phyloP scores from a whole-genome alignment of 2,329 filamentous ascomycete species.

The Raffaelea ambrosiae region DNA sequence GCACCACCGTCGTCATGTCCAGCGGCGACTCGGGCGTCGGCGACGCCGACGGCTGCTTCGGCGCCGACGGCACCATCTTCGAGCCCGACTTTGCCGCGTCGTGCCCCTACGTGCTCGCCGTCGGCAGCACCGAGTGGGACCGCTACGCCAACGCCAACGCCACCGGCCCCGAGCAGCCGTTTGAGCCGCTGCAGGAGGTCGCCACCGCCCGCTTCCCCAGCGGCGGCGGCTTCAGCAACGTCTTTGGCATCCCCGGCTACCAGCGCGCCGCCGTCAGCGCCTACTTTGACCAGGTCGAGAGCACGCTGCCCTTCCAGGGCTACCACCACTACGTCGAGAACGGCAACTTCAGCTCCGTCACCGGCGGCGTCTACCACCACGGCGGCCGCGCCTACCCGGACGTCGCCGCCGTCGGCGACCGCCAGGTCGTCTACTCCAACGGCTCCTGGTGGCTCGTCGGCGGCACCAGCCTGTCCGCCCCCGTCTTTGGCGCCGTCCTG shows the following conservation, averaged over 20 bases:
- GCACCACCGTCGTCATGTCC: slow-evolving; percentile 38
- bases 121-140: slow-evolving; percentile 43
- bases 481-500: slow-evolving; percentile 48
- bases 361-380: slow-evolving; percentile 10
- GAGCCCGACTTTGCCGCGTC: slow-evolving; percentile 14
- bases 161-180: slow-evolving; percentile 1
- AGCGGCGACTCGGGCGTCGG: slow-evolving; percentile 37
- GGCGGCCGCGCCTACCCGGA: slow-evolving; percentile 16
- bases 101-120: slow-evolving; percentile 41
- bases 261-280: slow-evolving; percentile 25
- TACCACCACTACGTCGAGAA: too few relatives aligned
- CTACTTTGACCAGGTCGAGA: slow-evolving; percentile 12
- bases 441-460: slow-evolving; percentile 23
- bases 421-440: slow-evolving; percentile 15
- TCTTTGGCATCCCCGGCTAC: slow-evolving; percentile 24
- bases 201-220: slow-evolving; percentile 20
- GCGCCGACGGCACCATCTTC: slow-evolving; percentile 16
- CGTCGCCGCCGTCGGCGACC: slow-evolving; percentile 15
- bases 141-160: too few relatives aligned
- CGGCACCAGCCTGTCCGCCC: slow-evolving; percentile 46
- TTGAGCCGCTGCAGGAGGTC: slow-evolving; percentile 14
- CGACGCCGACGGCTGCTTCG: slow-evolving; percentile 15
- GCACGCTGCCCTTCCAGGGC: slow-evolving; percentile 9
- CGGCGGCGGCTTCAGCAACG: slow-evolving; percentile 30
- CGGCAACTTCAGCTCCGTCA: slow-evolving; percentile 8